Evolutionary conservation across 2,329 filamentous ascomycete species (phyloP).

Genomic region (Trichophyton mentagrophytes): DNA sequence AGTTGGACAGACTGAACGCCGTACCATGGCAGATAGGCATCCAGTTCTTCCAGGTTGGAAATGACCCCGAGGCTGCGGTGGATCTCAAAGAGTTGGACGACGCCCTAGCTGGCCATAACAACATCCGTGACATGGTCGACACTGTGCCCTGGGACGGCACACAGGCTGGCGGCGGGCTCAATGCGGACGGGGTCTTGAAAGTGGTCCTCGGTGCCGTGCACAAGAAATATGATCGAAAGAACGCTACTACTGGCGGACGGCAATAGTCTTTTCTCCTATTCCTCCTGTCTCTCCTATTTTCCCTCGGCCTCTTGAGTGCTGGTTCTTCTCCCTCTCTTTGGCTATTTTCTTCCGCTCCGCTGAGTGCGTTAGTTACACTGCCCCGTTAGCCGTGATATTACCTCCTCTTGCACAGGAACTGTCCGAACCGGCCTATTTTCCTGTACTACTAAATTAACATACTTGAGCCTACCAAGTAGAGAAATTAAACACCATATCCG

Average conservation of each 20-base stretch:
- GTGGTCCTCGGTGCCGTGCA: conserved; percentile 67
- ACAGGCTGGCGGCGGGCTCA: conserved; percentile 41
- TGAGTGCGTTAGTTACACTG: background rate
- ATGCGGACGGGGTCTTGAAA: conserved; percentile 64
- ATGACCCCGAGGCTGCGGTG: conserved; percentile 50
- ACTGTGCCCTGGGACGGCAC: conserved; percentile 59
- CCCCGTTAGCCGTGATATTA: background rate
- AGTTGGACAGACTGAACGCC: conserved; percentile 51
- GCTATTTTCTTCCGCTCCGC: background rate
- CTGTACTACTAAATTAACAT: background rate
- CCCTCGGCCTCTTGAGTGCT: too few species aligned
- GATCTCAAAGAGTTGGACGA: conserved; percentile 67
- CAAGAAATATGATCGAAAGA: conserved; percentile 43
- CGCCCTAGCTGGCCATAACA: conserved; percentile 44
- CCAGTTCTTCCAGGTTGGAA: conserved; percentile 91
- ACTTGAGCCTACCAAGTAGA: background rate
- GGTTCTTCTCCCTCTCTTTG: background rate
- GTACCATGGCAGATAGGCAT: conserved; percentile 74
- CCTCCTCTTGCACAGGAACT: background rate
- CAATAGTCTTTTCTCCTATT: background rate
- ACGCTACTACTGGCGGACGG: background rate
- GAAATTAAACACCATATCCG: background rate
- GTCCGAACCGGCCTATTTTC: background rate
- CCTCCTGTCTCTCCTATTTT: background rate
- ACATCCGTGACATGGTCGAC: conserved; percentile 79